Conservation (phyloP, 2,329 filamentous ascomycete species). For the Cladosporium velox region DNA sequence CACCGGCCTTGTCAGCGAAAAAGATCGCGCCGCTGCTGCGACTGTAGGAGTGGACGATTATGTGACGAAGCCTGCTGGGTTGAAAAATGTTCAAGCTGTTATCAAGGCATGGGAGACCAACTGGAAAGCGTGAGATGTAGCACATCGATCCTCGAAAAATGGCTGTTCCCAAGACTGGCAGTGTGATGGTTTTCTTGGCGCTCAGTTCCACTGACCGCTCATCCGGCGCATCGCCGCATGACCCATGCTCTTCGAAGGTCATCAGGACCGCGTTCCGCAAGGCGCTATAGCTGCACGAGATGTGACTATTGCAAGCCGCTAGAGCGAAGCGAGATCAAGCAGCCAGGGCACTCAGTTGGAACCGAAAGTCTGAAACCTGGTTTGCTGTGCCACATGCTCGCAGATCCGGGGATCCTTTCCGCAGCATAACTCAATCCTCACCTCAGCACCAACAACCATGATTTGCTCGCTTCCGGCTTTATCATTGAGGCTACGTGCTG, state of each 20-base stretch:
- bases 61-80: conserved; percentile 20
- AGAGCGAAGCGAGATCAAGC: neutral
- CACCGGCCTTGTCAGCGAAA: conserved; percentile 26
- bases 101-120: neutral
- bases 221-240: too few relatives aligned
- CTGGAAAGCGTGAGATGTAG: neutral
- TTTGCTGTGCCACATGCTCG: neutral
- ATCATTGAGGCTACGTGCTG: neutral
- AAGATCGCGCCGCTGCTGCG: conserved; percentile 32
- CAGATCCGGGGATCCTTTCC: conserved; percentile 3
- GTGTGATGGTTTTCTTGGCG: too few relatives aligned
- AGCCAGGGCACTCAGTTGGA: neutral
- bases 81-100: neutral
- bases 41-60: conserved; percentile 36
- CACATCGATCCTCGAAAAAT: neutral
- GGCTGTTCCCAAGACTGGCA: neutral
- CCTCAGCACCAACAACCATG: neutral
- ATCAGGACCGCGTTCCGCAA: neutral
- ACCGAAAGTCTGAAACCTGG: neutral
- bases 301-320: neutral
- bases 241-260: neutral
- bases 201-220: neutral
- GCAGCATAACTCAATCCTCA: neutral
- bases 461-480: neutral
- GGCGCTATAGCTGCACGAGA: neutral